A percentile compares a stretch with the other conserved stretches of the same genome.
phyloP scores from a whole-genome alignment of 768 basidiomycete genomes.

The Boletellus emodensis region DNA sequence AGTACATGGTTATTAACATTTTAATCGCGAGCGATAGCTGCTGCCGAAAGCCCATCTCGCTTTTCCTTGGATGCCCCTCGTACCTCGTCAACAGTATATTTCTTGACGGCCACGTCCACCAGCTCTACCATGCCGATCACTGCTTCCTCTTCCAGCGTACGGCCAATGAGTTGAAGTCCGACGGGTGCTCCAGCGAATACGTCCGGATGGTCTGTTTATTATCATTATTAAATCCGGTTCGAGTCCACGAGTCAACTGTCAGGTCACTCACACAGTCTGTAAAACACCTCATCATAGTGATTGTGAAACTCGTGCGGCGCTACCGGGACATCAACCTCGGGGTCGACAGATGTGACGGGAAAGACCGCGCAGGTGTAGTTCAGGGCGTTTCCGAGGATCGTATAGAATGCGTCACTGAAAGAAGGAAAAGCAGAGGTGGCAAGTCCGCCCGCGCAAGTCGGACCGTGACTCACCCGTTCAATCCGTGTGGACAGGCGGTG shows the following conservation, averaged over 20 bases:
- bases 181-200: constrained; percentile 44
- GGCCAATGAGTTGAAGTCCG: constrained; percentile 45
- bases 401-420: constrained; percentile 40
- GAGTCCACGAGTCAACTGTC: background rate
- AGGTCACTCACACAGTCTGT: constrained; percentile 40
- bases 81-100: background rate
- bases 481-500: constrained; percentile 43
- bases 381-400: constrained; percentile 43
- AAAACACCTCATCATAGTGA: constrained; percentile 41
- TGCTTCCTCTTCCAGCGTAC: constrained; percentile 49
- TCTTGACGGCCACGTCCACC: constrained; percentile 37
- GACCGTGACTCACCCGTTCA: constrained; percentile 33
- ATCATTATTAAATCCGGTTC: background rate
- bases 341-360: constrained; percentile 48
- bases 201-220: constrained; percentile 42
- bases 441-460: background rate
- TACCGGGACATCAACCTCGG: constrained; percentile 34
- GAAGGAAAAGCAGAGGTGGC: constrained; percentile 9
- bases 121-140: constrained; percentile 47
- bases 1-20: background rate
- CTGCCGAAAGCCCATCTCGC: background rate
- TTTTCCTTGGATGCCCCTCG: background rate
- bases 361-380: constrained; percentile 44
- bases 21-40: too few relatives aligned
- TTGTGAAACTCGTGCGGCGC: constrained; percentile 39